A percentile compares a stretch with the other conserved stretches of the same genome.
These are phyloP conservation scores for Antarctomyces pellizariae DNA, from an alignment of 495 filamentous ascomycete genomes.

Conservation along the genomic window DNA sequence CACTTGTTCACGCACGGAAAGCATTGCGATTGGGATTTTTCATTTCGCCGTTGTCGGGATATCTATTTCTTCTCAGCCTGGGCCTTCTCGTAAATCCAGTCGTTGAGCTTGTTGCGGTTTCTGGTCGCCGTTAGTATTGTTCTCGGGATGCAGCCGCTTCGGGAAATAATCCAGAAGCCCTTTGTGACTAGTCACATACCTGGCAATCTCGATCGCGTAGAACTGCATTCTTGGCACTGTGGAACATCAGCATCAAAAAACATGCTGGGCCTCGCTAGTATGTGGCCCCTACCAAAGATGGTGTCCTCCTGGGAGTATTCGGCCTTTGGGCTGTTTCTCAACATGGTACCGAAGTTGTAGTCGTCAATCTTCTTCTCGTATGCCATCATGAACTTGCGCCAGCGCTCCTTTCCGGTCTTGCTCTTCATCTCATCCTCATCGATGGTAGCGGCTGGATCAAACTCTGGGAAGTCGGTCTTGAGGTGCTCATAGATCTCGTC, in stretches of 20 bases:
- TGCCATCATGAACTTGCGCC: conserved; percentile 81
- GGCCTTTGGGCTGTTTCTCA: conserved; percentile 48
- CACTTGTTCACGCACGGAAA: no score
- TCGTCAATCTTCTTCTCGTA: conserved; percentile 88
- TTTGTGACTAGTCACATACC: conserved; percentile 21
- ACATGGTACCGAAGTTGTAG: conserved; percentile 92
- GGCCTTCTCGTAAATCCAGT: conserved; percentile 79
- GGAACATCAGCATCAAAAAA: conserved; percentile 7
- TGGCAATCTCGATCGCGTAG: conserved; percentile 87
- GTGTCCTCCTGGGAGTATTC: conserved; percentile 81
- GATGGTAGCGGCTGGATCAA: conserved; percentile 56
- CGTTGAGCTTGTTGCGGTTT: conserved; percentile 74
- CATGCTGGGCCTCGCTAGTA: not conserved
- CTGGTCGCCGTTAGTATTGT: conserved; percentile 17
- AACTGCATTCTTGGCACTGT: conserved; percentile 85
- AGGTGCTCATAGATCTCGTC: conserved; percentile 85
- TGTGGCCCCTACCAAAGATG: conserved; percentile 46
- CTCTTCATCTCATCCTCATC: conserved; percentile 95
- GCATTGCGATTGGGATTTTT: conserved; percentile 15
- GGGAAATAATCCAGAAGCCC: not conserved
- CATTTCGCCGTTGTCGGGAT: no score
- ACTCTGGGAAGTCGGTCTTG: conserved; percentile 70
- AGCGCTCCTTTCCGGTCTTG: conserved; percentile 83
- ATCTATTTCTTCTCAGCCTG: conserved; percentile 24
- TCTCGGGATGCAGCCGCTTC: not conserved